Conservation (phyloP, 805 yeast species). For the Ogataea ramenticola region DNA sequence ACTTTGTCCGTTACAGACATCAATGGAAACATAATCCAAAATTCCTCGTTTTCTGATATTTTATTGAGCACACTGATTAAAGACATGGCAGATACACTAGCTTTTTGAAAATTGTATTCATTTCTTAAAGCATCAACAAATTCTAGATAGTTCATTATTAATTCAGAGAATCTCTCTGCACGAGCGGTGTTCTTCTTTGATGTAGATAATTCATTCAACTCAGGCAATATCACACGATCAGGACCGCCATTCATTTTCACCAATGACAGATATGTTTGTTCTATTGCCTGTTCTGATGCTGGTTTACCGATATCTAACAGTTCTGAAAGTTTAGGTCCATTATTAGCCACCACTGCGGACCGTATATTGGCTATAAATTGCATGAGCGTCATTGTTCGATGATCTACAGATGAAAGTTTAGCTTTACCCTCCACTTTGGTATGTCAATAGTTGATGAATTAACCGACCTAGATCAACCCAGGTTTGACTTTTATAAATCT, state of each 20-base stretch:
- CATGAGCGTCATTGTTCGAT: conserved; percentile 6
- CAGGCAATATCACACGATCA: neutral
- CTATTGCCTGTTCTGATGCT: conserved; percentile 4
- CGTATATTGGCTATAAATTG: conserved; percentile 9
- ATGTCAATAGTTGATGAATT: no score
- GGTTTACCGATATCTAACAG: conserved; percentile 7
- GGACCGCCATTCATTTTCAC: neutral
- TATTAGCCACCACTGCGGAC: conserved; percentile 5
- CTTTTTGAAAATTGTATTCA: conserved; percentile 12
- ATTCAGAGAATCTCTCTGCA: neutral
- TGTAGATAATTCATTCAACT: neutral
- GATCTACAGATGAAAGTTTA: neutral
- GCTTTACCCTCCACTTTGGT: no score
- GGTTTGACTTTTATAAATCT: no score
- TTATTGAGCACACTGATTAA: conserved; percentile 7
- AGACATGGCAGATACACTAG: conserved; percentile 9
- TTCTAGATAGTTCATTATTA: neutral
- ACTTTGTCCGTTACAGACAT: conserved; percentile 12
- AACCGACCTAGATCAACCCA: no score
- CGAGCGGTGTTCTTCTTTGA: neutral
- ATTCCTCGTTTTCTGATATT: conserved; percentile 10
- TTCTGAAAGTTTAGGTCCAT: conserved; percentile 7
- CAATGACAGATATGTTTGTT: neutral
- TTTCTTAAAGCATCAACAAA: neutral
- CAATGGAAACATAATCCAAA: conserved; percentile 15